Evolutionary conservation across 257 asterid genomes (phyloP).

Genomic region (Ajuga chamaepitys): DNA sequence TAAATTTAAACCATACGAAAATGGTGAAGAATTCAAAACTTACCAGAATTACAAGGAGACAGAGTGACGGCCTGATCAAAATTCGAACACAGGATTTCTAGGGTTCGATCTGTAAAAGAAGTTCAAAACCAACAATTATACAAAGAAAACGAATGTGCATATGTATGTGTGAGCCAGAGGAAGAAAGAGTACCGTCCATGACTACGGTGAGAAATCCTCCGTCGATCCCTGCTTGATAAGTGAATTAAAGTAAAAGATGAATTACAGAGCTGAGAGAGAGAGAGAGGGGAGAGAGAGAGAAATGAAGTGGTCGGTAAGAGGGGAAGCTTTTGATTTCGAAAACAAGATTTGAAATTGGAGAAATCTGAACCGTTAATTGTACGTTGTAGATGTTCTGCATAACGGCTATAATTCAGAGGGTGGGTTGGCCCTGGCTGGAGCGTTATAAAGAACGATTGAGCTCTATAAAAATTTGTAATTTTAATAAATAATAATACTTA

Average conservation of each 20-base stretch:
- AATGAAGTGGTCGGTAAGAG: conserved; percentile 28
- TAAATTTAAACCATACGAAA: background rate
- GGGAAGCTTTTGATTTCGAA: conserved; percentile 9
- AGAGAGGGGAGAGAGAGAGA: background rate
- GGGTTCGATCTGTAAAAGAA: conserved; percentile 39
- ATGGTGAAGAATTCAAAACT: background rate
- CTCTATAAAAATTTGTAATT: too few species aligned
- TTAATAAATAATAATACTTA: too few species aligned
- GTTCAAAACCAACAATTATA: background rate
- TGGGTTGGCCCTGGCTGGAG: conserved; percentile 8
- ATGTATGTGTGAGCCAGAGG: background rate
- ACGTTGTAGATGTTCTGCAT: background rate
- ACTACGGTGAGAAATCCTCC: background rate
- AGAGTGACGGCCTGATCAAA: conserved; percentile 42
- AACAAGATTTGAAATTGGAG: conserved; percentile 27
- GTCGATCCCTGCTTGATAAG: background rate
- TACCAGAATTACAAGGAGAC: conserved; percentile 26
- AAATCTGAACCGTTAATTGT: conserved; percentile 35
- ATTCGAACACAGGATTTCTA: conserved; percentile 36
- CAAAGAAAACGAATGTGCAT: background rate
- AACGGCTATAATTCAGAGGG: conserved; percentile 39
- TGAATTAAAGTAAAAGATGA: background rate
- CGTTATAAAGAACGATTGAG: background rate
- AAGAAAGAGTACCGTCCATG: conserved; percentile 58
- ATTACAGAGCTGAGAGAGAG: conserved; percentile 17